Percentiles rank a stretch among this genome's conserved stretches.
These are phyloP conservation scores for Lactarius vividus DNA, from an alignment of 768 basidiomycete species.

Conservation along the genomic window DNA sequence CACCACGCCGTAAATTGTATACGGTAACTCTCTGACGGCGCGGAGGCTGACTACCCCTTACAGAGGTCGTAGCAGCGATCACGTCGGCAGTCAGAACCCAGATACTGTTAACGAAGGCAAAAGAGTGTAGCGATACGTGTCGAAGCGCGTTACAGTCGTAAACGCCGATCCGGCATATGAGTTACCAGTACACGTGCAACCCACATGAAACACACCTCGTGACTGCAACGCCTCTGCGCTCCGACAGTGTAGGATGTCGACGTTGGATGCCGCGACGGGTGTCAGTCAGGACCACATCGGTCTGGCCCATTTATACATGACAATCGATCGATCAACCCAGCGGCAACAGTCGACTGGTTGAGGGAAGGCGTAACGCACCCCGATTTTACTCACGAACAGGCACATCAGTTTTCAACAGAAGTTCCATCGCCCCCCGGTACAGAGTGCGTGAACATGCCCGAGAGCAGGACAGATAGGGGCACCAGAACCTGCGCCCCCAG, in stretches of 20 bases:
- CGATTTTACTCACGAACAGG: conserved; percentile 62
- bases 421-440: conserved; percentile 48
- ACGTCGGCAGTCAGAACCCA: conserved; percentile 53
- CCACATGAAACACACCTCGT: conserved; percentile 41
- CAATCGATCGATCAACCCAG: neutral
- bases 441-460: conserved; percentile 51
- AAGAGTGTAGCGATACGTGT: conserved; percentile 41
- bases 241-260: conserved; percentile 57
- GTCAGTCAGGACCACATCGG: conserved; percentile 50
- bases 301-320: conserved; percentile 36
- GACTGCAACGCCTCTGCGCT: conserved; percentile 65
- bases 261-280: conserved; percentile 53
- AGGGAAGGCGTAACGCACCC: conserved; percentile 40
- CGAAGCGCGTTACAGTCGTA: conserved; percentile 45
- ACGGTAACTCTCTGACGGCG: neutral
- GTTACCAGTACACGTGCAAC: neutral
- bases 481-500: conserved; percentile 46
- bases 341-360: neutral
- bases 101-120: conserved; percentile 53
- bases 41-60: conserved; percentile 38
- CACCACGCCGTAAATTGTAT: neutral
- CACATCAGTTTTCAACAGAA: conserved; percentile 50
- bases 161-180: conserved; percentile 4
- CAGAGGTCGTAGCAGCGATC: conserved; percentile 46
- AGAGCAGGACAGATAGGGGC: conserved; percentile 50